Base-by-base conservation (phyloP, 176 grass and related monocot genomes). In the Luzula sylvatica region DNA sequence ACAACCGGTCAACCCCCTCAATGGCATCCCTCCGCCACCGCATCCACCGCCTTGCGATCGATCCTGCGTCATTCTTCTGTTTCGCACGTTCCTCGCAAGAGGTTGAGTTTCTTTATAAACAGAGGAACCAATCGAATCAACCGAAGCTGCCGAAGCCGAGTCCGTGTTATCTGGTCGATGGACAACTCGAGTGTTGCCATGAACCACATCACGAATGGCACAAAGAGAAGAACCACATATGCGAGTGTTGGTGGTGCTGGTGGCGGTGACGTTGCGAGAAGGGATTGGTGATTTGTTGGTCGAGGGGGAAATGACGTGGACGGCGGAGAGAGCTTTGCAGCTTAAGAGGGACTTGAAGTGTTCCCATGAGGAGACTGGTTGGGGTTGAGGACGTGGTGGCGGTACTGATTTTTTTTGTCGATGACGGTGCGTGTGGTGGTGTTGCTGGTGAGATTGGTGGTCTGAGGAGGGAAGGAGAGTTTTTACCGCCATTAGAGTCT, bases 261-360 rank as follows among this genome's bases (percentile, higher is more conserved):
- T 49, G 0, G 59, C 47, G 0, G 55, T 65, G 41, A 49, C 77
- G 42, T 46, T 2, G 1, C 65, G 50, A 58, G 65, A 82, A 19
- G n/a, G 53, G 53, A 48, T 46, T 46, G 40, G 22, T 25, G 58
- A 15, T 46, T 63, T 48, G 8, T 15, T 63, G 20, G 78, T 66
- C 0, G 81, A 52, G 4, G 54, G 65, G 0, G 74, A 46, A 2
- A 75, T 56, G 73, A 84, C 78, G 76, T 85, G 80, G 52, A 88
- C 80, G 0, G 66, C 61, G 13, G 83, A 60, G 16, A 69, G 42
- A 73, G 56, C 78, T 8, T 80, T 68, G 80, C 89, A 95, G 73
- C 80, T 95, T 23, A 95, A 75, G 18, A 88, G 62, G 59, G 76
- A 61, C 76, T 88, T 95, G 7, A 88, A 68, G 51, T 95, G 89